A percentile compares a stretch with the other conserved stretches of the same genome.
These are phyloP conservation scores for Brassica rapa DNA, from an alignment of 345 rosid species.

Conservation along the genomic window DNA sequence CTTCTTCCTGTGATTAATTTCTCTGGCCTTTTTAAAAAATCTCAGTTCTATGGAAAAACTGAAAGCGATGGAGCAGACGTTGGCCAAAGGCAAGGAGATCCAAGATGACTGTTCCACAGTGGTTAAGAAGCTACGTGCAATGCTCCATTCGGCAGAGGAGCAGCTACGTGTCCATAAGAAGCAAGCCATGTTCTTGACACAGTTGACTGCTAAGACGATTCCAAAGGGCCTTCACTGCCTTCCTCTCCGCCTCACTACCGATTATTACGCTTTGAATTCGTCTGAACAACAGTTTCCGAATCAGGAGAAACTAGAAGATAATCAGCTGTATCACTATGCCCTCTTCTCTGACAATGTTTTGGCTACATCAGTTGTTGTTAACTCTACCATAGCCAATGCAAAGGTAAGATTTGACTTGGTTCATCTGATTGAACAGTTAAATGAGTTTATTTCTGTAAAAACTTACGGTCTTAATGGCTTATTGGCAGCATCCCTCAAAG, in stretches of 20 bases:
- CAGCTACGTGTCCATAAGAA: constrained; percentile 92
- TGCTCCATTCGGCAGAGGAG: constrained; percentile 96
- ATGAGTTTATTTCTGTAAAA: constrained; percentile 9
- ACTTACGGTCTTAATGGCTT: constrained; percentile 31
- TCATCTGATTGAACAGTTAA: constrained; percentile 2
- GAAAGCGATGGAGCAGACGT: constrained; percentile 83
- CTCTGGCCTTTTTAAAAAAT: not conserved
- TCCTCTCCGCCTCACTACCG: constrained; percentile 87
- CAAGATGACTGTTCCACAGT: constrained; percentile 85
- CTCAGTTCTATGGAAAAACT: constrained; percentile 72
- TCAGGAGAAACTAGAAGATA: constrained; percentile 76
- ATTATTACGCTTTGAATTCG: constrained; percentile 65
- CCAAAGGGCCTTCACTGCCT: constrained; percentile 99
- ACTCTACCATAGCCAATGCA: constrained; percentile 78
- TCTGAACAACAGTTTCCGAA: constrained; percentile 68
- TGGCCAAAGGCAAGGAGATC: constrained; percentile 81
- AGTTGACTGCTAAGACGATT: constrained; percentile 90
- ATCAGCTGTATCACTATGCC: constrained; percentile 75
- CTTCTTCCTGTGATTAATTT: constrained; percentile 13
- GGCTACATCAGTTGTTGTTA: constrained; percentile 93
- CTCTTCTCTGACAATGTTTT: constrained; percentile 91
- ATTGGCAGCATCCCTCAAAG: constrained; percentile 75
- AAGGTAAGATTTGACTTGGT: constrained; percentile 55
- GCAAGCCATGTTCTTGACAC: constrained; percentile 92
- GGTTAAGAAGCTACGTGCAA: constrained; percentile 92